Base-by-base conservation (phyloP, 495 filamentous ascomycete species). In the Lasiosphaeriaceae sp. region DNA sequence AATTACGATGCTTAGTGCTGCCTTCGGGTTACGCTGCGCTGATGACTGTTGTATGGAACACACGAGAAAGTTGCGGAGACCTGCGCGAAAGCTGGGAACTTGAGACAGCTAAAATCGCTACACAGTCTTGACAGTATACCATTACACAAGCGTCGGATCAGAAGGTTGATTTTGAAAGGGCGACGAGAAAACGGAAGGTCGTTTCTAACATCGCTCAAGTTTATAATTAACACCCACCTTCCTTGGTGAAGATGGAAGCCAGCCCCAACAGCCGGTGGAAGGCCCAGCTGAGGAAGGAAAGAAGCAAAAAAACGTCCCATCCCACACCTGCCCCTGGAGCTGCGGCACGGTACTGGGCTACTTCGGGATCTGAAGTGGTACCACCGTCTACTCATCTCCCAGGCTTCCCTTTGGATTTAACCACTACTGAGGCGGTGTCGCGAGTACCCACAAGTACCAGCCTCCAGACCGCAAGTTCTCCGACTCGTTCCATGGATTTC, bases 371-470 rank as follows among this genome's bases (percentile, higher is more conserved):
- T 31, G 47, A 23, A 16, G 47, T 11, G 31, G 24, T 49, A 49
- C 47, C 23, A 23, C 23, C 4, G 16, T 16, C 3, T 34, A 17
- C n/a, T 8, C 9, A 49, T 29, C 16, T 24, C 14, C n/a, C 37
- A 41, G 11, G 11, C 14, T 43, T 43, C 39, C 26, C 24, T 23
- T n/a, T 49, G 22, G 8, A 31, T 29, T 17, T 17, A 29, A 14
- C 47, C 47, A 34, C 24, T n/a, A 31, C 14, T 16, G 23, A 49
- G 37, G 7, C 45, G 53, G 53, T 45, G 45, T 11, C n/a, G 5
- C 5, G 34, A 20, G 53, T 55, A 55, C 53, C 53, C 53, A 55
- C 45, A 46, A 49, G 45, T 23, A 16, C 5, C 39, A 29, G 2
- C 24, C 7, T 4, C 16, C 14, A 29, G 47, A 49, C 47, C 22